Evolutionary conservation across 2,329 filamentous ascomycete genomes (phyloP), one percentile per base, ranked within the genome.

Genomic region (Dactylonectria estremocensis): DNA sequence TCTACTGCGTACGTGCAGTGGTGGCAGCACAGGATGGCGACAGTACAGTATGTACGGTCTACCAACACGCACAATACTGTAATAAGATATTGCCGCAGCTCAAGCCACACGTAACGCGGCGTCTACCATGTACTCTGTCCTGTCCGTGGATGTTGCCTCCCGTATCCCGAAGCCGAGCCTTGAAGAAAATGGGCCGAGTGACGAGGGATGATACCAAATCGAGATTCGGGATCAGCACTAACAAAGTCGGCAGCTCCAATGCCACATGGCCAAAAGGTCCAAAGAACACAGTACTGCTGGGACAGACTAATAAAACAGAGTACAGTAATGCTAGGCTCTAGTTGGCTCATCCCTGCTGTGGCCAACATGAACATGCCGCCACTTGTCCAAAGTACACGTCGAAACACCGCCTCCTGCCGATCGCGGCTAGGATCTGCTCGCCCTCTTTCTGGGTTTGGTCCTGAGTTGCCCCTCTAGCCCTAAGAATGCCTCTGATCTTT

Each of bases 361-460:
- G n/a, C 31, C 28, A 53, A 53, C 31, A 53, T 37, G 50, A 35
- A 33, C 50, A 18, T 35, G 50, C 35, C 50, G 50, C 28, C 18
- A 10, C 49, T 28, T 33, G 22, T 5, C 6, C 11, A 14, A 33
- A 53, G 50, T n/a, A 24, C 55, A 48, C 55, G 43, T 28, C 28
- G 40, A 24, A 46, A 49, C 43, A 58, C 55, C 55, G 55, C 55
- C 55, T 48, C 55, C 24, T 35, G 37, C 18, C n/a, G 54, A 43
- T 57, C 40, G 37, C 40, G 35, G 31, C 33, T 31, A 28, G 18
- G 33, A 53, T 53, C 10, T 46, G 16, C 18, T 45, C 16, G 40
- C 54, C 35, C 35, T 37, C 18, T 24, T 14, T 24, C 8, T 33
- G 40, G 40, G 14, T 43, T 28, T 28, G 24, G 24, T 7, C 24